phyloP scores from a whole-genome alignment of 2,329 filamentous ascomycete genomes.

The Davidsoniella australis region DNA sequence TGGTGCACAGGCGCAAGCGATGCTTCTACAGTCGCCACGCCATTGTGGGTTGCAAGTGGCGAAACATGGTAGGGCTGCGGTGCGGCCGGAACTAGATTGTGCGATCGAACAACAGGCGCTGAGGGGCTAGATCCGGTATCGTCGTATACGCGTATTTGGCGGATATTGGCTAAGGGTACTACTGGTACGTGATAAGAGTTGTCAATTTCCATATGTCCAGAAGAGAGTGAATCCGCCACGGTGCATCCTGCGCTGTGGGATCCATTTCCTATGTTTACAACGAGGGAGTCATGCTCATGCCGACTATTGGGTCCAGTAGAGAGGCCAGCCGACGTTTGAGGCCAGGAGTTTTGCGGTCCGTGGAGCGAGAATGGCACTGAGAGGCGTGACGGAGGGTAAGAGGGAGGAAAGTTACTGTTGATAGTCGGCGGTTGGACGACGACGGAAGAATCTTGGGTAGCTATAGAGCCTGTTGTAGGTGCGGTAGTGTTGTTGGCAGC shows the following conservation, averaged over 20 bases:
- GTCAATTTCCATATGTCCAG: slow-evolving; percentile 10
- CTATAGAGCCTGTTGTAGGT: slow-evolving; percentile 2
- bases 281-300: not conserved
- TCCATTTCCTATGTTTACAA: not conserved
- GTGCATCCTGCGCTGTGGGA: slow-evolving; percentile 1
- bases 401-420: slow-evolving; percentile 11
- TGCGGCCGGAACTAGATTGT: slow-evolving; percentile 56
- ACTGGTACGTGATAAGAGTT: slow-evolving; percentile 1
- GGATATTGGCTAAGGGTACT: slow-evolving; percentile 1
- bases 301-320: slow-evolving; percentile 4
- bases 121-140: slow-evolving; percentile 19
- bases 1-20: slow-evolving; percentile 18
- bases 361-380: slow-evolving; percentile 6
- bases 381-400: not conserved
- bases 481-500: not conserved
- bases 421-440: slow-evolving; percentile 4
- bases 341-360: slow-evolving; percentile 3
- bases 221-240: not conserved
- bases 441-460: slow-evolving; percentile 5
- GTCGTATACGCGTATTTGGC: slow-evolving; percentile 7
- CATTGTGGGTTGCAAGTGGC: slow-evolving; percentile 26
- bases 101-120: slow-evolving; percentile 51
- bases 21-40: slow-evolving; percentile 4
- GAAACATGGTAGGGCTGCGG: slow-evolving; percentile 59
- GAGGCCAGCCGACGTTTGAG: not conserved